Percentiles rank a stretch among this genome's conserved stretches.
These are phyloP conservation scores for Cladobotryum mycophilum DNA, from an alignment of 2,329 filamentous ascomycete genomes.

Conservation along the genomic window DNA sequence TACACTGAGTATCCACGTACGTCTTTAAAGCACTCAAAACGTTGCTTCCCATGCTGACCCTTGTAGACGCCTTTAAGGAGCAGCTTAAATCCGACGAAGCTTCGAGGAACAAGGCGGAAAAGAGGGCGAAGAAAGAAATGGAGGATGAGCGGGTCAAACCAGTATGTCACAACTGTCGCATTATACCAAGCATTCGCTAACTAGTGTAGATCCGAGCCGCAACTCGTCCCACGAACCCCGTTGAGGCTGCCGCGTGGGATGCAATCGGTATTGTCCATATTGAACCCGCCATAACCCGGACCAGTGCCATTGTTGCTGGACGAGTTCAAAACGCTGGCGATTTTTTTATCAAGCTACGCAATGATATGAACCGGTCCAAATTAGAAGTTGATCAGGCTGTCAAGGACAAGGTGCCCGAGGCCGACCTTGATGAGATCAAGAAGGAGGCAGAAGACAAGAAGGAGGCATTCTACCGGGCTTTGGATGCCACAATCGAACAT, in stretches of 20 bases:
- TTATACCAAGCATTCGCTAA: not conserved
- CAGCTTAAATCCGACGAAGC: slow-evolving; percentile 41
- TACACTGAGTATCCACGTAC: slow-evolving; percentile 41
- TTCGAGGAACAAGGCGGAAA: slow-evolving; percentile 39
- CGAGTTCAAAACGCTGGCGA: slow-evolving; percentile 47
- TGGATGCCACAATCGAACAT: slow-evolving; percentile 48
- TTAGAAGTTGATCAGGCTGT: slow-evolving; percentile 37
- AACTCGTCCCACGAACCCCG: slow-evolving; percentile 37
- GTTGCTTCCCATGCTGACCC: slow-evolving; percentile 1
- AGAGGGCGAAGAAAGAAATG: slow-evolving; percentile 37
- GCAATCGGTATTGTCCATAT: slow-evolving; percentile 44
- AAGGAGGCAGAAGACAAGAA: slow-evolving; percentile 38
- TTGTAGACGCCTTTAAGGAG: slow-evolving; percentile 37
- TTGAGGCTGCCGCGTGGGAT: slow-evolving; percentile 48
- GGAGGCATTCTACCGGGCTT: slow-evolving; percentile 42
- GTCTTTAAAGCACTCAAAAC: slow-evolving; percentile 7
- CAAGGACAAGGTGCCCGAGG: slow-evolving; percentile 35
- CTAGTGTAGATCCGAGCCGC: slow-evolving; percentile 32
- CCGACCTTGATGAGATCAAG: slow-evolving; percentile 32
- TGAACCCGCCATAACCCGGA: slow-evolving; percentile 33
- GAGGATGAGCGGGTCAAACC: slow-evolving; percentile 36
- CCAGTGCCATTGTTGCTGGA: slow-evolving; percentile 35
- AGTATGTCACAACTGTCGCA: slow-evolving; percentile 20
- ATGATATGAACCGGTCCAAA: slow-evolving; percentile 42
- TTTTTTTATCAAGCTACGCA: slow-evolving; percentile 41